phyloP scores from a whole-genome alignment of 495 filamentous ascomycete genomes.

The Tuber calosporum region DNA sequence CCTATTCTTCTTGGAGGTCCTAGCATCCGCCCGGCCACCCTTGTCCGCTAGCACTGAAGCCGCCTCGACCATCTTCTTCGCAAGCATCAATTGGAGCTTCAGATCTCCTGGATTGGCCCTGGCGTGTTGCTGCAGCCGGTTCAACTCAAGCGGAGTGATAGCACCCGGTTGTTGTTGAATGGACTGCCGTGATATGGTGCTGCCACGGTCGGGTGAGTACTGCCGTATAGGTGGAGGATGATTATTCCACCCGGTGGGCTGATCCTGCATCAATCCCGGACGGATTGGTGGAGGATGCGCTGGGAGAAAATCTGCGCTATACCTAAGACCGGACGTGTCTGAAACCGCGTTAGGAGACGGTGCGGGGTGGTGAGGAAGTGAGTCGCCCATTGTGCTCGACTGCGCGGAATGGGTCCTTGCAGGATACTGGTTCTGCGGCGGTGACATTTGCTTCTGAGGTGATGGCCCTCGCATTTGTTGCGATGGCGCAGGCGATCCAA shows the following conservation, averaged over 20 bases:
- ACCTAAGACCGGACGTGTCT: constrained; percentile 7
- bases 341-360: constrained; percentile 42
- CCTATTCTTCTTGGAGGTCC: constrained; percentile 63
- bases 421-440: constrained; percentile 14
- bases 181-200: constrained; percentile 8
- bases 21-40: constrained; percentile 62
- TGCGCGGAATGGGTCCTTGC: constrained; percentile 16
- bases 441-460: constrained; percentile 7
- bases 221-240: constrained; percentile 41
- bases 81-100: constrained; percentile 61
- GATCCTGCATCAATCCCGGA: constrained; percentile 58
- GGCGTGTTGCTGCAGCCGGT: constrained; percentile 59
- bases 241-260: constrained; percentile 42
- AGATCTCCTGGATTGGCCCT: constrained; percentile 65
- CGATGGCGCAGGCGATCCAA: constrained; percentile 24
- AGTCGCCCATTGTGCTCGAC: constrained; percentile 21
- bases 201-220: constrained; percentile 36
- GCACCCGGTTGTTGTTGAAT: constrained; percentile 43
- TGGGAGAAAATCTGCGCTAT: constrained; percentile 55
- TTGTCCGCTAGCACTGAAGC: constrained; percentile 65
- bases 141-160: constrained; percentile 71
- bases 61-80: constrained; percentile 82
- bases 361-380: constrained; percentile 39
- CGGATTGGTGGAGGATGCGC: constrained; percentile 75
- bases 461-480: constrained; percentile 13